A percentile compares a stretch with the other conserved stretches of the same genome.
These are phyloP conservation scores for Andrographis paniculata DNA, from an alignment of 305 asterid species.

Conservation along the genomic window DNA sequence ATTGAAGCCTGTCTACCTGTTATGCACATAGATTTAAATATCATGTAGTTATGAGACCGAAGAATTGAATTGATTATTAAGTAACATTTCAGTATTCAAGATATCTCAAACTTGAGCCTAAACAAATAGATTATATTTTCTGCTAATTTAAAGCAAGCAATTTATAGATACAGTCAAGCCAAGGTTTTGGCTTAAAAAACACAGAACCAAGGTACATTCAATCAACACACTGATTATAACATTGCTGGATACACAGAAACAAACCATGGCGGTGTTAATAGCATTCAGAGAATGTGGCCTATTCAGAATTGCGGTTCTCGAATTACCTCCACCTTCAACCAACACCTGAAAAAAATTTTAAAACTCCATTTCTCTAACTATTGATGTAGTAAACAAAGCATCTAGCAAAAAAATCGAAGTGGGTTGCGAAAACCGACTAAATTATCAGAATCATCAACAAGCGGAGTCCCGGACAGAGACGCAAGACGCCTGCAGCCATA, in stretches of 20 bases:
- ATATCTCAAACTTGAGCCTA: no score
- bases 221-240: not conserved
- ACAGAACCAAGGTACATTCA: slow-evolving; percentile 7
- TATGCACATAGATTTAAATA: slow-evolving; percentile 11
- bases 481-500: slow-evolving; percentile 32
- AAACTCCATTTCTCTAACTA: not conserved
- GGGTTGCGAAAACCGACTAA: slow-evolving; percentile 31
- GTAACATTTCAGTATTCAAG: no score
- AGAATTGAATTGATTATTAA: no score
- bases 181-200: slow-evolving; percentile 2
- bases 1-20: slow-evolving; percentile 62
- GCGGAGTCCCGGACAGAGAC: slow-evolving; percentile 34
- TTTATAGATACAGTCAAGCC: no score
- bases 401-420: not conserved
- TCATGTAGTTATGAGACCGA: no score
- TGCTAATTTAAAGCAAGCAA: no score
- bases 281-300: slow-evolving; percentile 74
- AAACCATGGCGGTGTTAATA: slow-evolving; percentile 51
- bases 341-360: slow-evolving; percentile 44
- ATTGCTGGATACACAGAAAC: slow-evolving; percentile 8
- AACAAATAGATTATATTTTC: no score
- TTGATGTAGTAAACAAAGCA: not conserved
- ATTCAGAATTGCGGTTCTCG: slow-evolving; percentile 78
- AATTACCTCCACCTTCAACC: slow-evolving; percentile 62
- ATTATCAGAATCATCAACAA: slow-evolving; percentile 36